These are phyloP conservation scores for Botryotinia calthae DNA, from an alignment of 2,329 filamentous ascomycete genomes.

Conservation along the genomic window DNA sequence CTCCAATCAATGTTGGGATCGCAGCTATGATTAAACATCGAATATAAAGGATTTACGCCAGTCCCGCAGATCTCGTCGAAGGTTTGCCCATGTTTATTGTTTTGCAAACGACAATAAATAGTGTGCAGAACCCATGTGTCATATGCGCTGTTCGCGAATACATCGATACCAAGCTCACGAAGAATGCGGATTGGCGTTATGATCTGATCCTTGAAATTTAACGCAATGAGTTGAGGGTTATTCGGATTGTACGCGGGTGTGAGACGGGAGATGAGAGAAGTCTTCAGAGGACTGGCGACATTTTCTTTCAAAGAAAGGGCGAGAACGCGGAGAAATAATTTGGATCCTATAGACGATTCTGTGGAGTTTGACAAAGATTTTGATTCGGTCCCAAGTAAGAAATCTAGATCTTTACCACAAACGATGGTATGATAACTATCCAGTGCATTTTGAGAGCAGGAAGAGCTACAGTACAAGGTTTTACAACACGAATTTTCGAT, in stretches of 20 bases:
- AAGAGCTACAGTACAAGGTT: constrained; percentile 33
- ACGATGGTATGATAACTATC: constrained; percentile 34
- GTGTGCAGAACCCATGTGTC: constrained; percentile 38
- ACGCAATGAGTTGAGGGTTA: constrained; percentile 35
- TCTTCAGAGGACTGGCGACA: constrained; percentile 32
- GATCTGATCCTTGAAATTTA: constrained; percentile 37
- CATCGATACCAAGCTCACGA: constrained; percentile 35
- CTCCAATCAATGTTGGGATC: constrained; percentile 37
- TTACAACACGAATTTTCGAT: constrained; percentile 31
- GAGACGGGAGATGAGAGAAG: constrained; percentile 35
- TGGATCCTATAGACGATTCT: constrained; percentile 33
- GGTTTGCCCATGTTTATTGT: constrained; percentile 38
- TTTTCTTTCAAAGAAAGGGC: constrained; percentile 33
- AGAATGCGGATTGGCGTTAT: constrained; percentile 35
- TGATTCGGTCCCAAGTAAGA: constrained; percentile 29
- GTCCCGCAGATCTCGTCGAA: constrained; percentile 35
- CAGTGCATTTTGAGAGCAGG: constrained; percentile 33
- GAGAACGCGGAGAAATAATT: constrained; percentile 36
- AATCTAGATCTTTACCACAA: constrained; percentile 37
- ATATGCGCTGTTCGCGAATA: constrained; percentile 34
- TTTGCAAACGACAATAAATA: constrained; percentile 38
- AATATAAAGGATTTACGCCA: constrained; percentile 35
- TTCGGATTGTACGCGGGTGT: constrained; percentile 34
- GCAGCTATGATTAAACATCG: constrained; percentile 40
- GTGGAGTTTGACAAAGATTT: constrained; percentile 25